Conservation (phyloP, 257 asterid genomes). For the Solanum piurae region DNA sequence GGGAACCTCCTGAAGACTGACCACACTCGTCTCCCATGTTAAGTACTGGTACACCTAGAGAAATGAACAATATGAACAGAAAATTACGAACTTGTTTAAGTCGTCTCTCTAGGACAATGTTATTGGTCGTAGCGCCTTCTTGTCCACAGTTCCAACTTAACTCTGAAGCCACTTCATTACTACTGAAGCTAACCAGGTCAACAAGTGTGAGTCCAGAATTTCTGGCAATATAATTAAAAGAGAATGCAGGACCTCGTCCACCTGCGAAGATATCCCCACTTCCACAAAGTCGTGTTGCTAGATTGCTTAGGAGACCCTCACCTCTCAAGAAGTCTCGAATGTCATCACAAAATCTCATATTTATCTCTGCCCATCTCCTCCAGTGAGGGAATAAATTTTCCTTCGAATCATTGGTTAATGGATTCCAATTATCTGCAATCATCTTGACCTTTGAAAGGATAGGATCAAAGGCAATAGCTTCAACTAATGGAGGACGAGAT, state of each 20-base stretch:
- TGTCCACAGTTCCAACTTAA: constrained; percentile 91
- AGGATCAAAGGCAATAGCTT: constrained; percentile 86
- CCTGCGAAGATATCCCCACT: constrained; percentile 72
- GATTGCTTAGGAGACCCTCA: constrained; percentile 48
- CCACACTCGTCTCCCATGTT: constrained; percentile 99
- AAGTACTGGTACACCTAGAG: constrained; percentile 83
- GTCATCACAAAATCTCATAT: constrained; percentile 41
- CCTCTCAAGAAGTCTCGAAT: constrained; percentile 82
- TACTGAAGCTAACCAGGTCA: constrained; percentile 81
- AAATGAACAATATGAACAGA: constrained; percentile 59
- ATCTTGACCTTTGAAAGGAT: constrained; percentile 67
- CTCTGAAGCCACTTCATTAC: constrained; percentile 33
- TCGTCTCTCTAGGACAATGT: constrained; percentile 49
- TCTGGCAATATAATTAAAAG: constrained; percentile 65
- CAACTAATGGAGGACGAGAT: constrained; percentile 81
- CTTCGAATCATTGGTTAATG: constrained; percentile 25
- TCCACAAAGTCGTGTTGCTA: constrained; percentile 89
- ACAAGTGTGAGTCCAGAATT: constrained; percentile 69
- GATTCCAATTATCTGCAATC: constrained; percentile 75
- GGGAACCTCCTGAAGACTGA: constrained; percentile 59
- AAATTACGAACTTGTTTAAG: constrained; percentile 78
- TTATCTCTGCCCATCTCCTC: constrained; percentile 97
- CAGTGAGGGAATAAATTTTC: constrained; percentile 70
- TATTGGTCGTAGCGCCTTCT: constrained; percentile 69
- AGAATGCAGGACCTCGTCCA: constrained; percentile 84